These are phyloP conservation scores for Solanum lycopersicoides DNA, from an alignment of 257 asterid genomes.

Conservation along the genomic window DNA sequence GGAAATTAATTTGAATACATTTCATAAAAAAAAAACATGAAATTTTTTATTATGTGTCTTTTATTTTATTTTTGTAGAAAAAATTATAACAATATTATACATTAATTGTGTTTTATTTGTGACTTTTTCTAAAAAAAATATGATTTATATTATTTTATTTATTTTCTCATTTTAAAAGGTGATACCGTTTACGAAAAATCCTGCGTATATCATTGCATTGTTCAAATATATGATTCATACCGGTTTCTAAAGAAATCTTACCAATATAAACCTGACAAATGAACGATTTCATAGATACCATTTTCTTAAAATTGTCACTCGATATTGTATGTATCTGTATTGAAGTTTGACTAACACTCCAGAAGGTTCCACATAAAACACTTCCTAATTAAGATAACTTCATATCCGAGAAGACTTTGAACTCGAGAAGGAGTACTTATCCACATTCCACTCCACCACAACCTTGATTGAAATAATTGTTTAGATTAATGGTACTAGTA, in stretches of 20 bases:
- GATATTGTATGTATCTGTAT: background rate
- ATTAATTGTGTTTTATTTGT: too few species aligned
- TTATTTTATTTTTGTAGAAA: too few species aligned
- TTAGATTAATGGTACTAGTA: background rate
- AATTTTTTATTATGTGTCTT: too few species aligned
- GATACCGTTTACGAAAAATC: too few species aligned
- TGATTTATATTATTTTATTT: too few species aligned
- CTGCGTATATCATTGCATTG: accelerated
- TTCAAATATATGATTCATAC: background rate
- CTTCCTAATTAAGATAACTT: accelerated
- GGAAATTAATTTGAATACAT: too few species aligned
- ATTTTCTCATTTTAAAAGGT: too few species aligned
- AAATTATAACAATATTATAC: too few species aligned
- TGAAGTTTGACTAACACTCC: background rate
- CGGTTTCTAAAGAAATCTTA: background rate
- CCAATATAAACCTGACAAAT: background rate
- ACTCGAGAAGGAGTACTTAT: background rate
- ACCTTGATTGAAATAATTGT: background rate
- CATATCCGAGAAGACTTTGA: background rate
- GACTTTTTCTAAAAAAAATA: too few species aligned
- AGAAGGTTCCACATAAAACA: background rate
- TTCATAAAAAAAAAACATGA: too few species aligned
- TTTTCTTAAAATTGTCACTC: too few species aligned
- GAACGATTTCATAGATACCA: background rate
- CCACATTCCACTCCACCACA: background rate